Evolutionary conservation across 1,139 yeast species (phyloP).

Genomic region (Candida labiduridarum): DNA sequence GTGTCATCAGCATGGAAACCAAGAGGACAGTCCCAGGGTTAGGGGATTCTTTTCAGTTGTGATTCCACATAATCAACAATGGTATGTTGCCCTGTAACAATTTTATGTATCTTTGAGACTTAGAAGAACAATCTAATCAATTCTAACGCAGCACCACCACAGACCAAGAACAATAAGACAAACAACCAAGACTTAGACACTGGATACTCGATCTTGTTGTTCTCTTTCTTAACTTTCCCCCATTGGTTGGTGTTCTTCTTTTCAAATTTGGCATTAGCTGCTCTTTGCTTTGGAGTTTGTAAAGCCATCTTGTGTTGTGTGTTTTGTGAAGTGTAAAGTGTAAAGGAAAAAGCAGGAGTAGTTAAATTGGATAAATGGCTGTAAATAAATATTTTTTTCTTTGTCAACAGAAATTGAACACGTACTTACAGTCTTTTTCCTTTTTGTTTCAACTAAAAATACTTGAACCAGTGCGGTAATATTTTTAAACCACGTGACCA

Average conservation of each 20-base stretch:
- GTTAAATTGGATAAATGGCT: background rate
- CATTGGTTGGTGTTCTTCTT: conserved; percentile 71
- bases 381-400: conserved; percentile 1
- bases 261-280: conserved; percentile 81
- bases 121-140: conserved; percentile 55
- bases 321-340: background rate
- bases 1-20: background rate
- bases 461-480: too few species aligned
- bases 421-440: too few species aligned
- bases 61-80: background rate
- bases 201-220: conserved; percentile 44
- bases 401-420: background rate
- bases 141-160: conserved; percentile 85
- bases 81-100: background rate
- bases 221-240: conserved; percentile 52
- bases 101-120: background rate
- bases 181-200: conserved; percentile 61
- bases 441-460: too few species aligned
- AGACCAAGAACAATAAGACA: conserved; percentile 65
- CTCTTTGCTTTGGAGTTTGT: conserved; percentile 84
- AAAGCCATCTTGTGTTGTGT: conserved; percentile 27
- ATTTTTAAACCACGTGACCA: too few species aligned
- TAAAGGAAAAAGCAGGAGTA: background rate
- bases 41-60: background rate
- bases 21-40: background rate